Base-by-base conservation (phyloP, 106 monocot genomes). In the Dioscorea dumetorum region DNA sequence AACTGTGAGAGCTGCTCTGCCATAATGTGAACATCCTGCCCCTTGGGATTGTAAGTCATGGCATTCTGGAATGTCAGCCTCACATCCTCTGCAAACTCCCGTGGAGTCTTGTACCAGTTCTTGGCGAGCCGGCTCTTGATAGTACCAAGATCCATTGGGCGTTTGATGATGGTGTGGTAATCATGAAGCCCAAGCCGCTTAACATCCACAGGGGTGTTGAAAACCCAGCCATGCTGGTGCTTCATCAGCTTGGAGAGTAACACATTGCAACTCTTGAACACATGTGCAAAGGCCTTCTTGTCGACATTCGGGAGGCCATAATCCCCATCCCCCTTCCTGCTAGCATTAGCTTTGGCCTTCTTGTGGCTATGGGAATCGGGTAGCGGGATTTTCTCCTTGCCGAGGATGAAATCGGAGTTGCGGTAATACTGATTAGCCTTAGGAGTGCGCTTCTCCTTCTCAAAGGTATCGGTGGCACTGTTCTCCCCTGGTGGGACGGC, bases 391-490 rank as follows among this genome's bases (percentile, higher is more conserved):
- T 79, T 97, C 24, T 89, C 97, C 72, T 87, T 97, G 12, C 73
- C 91, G 11, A 89, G 79, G 35, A 97, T 60, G 68, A 89, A 97
- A 6, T 97, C 97, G 0, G 85, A 80, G 54, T 86, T 92, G 58
- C 61, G 69, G 54, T 91, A 92, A 20, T 75, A 80, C 70, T 86
- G 88, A 62, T 91, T 97, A 20, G 84, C 91, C 68, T 91, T 97
- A 5, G 97, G 89, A 2, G 89, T 91, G 48, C 97, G 74, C 76
- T 97, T 97, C 78, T 91, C 94, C 78, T 85, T 88, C 70, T 90
- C 90, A 6, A 69, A 4, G 0, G 35, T 61, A 53, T 87, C 84
- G 8, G 66, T 70, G 22, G 68, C 65, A 51, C 70, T 84, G 66
- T 31, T 69, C 57, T 82, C 84, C 33, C 57, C 67, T 58, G 49